These are phyloP conservation scores for Solanum tacnaense DNA, from an alignment of 257 asterid genomes.

Conservation along the genomic window DNA sequence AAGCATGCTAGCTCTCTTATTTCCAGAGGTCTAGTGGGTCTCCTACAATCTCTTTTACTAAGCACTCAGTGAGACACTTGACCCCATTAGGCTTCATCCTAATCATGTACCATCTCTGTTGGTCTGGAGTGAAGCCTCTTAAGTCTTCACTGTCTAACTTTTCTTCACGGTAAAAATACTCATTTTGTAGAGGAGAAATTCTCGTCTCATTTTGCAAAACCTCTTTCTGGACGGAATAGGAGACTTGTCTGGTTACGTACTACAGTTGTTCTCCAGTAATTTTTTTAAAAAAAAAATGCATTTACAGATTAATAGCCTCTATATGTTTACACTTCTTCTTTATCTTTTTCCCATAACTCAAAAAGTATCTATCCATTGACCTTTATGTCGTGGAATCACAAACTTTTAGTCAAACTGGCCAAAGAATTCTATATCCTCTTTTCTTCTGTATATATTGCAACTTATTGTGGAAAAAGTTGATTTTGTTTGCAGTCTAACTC, in stretches of 20 bases:
- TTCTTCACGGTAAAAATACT: neutral
- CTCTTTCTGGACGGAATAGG: neutral
- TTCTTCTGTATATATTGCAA: neutral
- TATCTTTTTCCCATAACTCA: neutral
- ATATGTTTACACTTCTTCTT: neutral
- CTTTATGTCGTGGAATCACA: neutral
- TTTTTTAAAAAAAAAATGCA: neutral
- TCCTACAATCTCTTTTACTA: neutral
- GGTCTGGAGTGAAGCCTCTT: neutral
- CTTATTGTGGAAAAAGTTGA: neutral
- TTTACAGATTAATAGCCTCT: neutral
- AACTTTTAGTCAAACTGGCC: neutral
- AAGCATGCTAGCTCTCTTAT: neutral
- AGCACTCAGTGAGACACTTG: neutral
- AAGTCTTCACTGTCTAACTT: neutral
- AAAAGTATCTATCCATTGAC: neutral
- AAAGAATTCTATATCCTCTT: neutral
- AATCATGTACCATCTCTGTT: neutral
- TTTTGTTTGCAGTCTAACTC: neutral
- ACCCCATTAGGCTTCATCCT: neutral
- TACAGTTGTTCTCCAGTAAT: neutral
- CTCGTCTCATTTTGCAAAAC: neutral
- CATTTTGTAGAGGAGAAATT: neutral
- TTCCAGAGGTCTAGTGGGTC: neutral
- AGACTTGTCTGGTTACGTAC: neutral